A percentile compares a stretch with the other conserved stretches of the same genome.
These are phyloP conservation scores for Podaxis pistillaris DNA, from an alignment of 768 basidiomycete species.

Conservation along the genomic window DNA sequence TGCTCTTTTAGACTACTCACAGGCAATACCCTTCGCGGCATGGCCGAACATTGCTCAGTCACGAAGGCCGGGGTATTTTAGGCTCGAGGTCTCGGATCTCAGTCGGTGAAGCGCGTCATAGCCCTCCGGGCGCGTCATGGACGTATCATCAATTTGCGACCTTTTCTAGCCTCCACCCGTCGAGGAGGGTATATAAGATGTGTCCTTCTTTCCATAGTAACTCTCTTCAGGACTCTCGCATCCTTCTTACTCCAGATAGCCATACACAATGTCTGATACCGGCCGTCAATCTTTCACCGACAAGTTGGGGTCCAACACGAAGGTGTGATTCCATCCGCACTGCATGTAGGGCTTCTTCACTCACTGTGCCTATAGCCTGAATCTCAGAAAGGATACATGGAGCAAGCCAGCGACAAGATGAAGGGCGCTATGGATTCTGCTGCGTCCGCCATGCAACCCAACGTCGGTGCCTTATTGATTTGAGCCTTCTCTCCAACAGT, in stretches of 20 bases:
- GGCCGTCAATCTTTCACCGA: slow-evolving; percentile 59
- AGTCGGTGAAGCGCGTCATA: background rate
- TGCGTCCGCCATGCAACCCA: slow-evolving; percentile 48
- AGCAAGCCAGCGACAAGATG: slow-evolving; percentile 47
- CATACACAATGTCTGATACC: slow-evolving; percentile 49
- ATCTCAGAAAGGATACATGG: slow-evolving; percentile 52
- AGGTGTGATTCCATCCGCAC: slow-evolving; percentile 32
- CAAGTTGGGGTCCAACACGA: slow-evolving; percentile 49
- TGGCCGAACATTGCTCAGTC: too few relatives aligned
- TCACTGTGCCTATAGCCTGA: slow-evolving; percentile 42
- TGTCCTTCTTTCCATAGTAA: background rate
- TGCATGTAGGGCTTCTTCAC: background rate
- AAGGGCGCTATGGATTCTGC: slow-evolving; percentile 48
- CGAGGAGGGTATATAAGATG: background rate
- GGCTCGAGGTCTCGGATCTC: background rate
- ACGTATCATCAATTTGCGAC: background rate
- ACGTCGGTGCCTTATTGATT: slow-evolving; percentile 28
- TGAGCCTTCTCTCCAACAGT: background rate
- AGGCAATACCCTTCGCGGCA: too few relatives aligned
- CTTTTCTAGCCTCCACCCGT: background rate
- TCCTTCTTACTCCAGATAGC: background rate
- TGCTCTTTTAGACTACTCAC: too few relatives aligned
- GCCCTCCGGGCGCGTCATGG: background rate
- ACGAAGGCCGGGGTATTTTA: background rate
- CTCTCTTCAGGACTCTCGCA: background rate